phyloP scores from a whole-genome alignment of 2,329 filamentous ascomycete genomes.

The Sclerotinia subarctica region DNA sequence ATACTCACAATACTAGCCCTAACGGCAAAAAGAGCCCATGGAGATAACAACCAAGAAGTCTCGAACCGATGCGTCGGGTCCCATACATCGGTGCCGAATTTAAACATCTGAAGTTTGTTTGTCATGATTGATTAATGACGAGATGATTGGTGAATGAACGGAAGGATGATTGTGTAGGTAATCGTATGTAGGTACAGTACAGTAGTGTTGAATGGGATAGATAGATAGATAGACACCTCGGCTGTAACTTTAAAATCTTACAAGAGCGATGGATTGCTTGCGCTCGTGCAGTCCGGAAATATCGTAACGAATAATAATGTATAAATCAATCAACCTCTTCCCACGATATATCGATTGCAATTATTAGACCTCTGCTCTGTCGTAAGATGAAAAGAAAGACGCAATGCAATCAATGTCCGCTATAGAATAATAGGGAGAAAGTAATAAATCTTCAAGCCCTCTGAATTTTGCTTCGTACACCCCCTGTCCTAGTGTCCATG shows the following conservation, averaged over 20 bases:
- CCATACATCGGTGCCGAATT: constrained; percentile 30
- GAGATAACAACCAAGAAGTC: constrained; percentile 78
- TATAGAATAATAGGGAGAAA: neutral
- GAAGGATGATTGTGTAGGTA: too few species aligned
- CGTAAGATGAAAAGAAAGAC: too few species aligned
- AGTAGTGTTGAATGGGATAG: neutral
- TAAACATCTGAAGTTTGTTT: neutral
- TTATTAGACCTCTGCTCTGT: too few species aligned
- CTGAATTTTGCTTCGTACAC: neutral
- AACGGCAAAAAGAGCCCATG: constrained; percentile 56
- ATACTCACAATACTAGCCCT: constrained; percentile 53
- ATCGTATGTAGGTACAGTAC: too few species aligned
- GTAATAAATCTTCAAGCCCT: neutral
- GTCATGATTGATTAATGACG: neutral
- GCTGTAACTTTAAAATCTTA: neutral
- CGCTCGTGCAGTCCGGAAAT: too few species aligned
- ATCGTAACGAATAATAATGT: too few species aligned
- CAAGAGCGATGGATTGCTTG: too few species aligned
- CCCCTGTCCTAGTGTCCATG: neutral
- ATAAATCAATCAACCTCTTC: too few species aligned
- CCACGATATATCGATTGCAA: too few species aligned
- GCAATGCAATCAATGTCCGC: too few species aligned
- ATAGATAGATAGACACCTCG: too few species aligned
- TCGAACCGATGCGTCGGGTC: constrained; percentile 60
- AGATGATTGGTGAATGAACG: too few species aligned